These are phyloP conservation scores for Parascedosporium putredinis DNA, from an alignment of 2,329 filamentous ascomycete species.

Conservation along the genomic window DNA sequence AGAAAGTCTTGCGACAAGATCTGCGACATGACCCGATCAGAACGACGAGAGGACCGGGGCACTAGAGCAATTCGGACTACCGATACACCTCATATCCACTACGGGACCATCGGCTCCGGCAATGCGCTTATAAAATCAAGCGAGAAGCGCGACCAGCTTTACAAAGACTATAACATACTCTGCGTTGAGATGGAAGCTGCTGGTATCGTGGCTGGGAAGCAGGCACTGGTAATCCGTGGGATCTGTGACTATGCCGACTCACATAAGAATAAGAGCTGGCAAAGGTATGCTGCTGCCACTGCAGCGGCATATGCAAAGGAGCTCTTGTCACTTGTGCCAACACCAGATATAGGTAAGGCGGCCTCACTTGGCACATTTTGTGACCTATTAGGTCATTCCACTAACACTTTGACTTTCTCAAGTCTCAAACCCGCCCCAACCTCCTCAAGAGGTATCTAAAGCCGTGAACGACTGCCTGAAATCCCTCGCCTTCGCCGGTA, in stretches of 20 bases:
- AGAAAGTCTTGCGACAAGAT: slow-evolving; percentile 1
- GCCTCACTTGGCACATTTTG: too few species aligned
- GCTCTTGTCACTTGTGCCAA: neutral
- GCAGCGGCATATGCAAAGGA: neutral
- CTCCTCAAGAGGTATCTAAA: too few species aligned
- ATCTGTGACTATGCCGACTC: neutral
- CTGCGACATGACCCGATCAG: neutral
- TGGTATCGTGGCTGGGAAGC: neutral
- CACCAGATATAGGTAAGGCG: neutral
- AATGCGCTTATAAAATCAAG: neutral
- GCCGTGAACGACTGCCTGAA: too few species aligned
- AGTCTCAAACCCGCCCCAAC: too few species aligned
- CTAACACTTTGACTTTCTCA: neutral
- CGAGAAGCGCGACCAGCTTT: neutral
- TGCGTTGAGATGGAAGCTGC: neutral
- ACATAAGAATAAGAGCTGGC: neutral
- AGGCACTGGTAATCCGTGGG: neutral
- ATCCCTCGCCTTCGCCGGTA: neutral
- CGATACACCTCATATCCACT: neutral
- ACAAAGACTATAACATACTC: neutral
- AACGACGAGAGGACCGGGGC: neutral
- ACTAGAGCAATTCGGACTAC: neutral
- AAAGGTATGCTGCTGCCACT: neutral
- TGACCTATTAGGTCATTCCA: neutral
- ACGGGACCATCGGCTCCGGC: neutral